Evolutionary conservation across 345 rosid genomes (phyloP), one percentile per base, ranked within the genome.

Genomic region (Cardamine resedifolia): DNA sequence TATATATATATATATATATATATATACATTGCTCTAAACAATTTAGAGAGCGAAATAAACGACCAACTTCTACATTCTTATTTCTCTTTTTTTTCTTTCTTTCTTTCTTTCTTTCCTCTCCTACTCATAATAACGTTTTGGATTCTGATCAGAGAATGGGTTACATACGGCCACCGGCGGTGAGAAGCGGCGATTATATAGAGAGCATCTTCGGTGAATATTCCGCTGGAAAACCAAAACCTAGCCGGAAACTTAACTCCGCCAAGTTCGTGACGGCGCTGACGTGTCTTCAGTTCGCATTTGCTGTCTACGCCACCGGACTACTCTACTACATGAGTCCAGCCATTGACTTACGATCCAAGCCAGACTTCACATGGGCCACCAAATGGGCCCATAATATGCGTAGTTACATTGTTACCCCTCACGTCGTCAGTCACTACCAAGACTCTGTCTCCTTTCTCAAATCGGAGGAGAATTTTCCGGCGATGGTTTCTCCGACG

Each of bases 291-390:
- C 99, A 95, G 60, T 83, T 95, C 52, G 85, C 86, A 2, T 91
- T 95, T 34, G 97, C 99, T 3, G 81, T 91, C 49, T 95, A 91
- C 72, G 99, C 97, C 38, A 95, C 97, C 9, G 84, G 87, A 75
- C 86, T 91, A 36, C 76, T 95, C 53, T 95, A 95, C 87, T 95
- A 79, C 83, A 88, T 91, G 96, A 84, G 96, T 66, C 99, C 96
- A 0, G 64, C 89, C 1, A 75, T 95, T 4, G 98, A 91, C 73
- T 85, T 95, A 26, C 71, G 84, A 64, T 72, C 96, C 50, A 88
- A 81, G 66, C 96, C 97, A 3, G 97, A 95, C 79, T 91, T 95
- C 74, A 34, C 89, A 1, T 90, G 99, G 99, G 96, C 99, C 23
- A 83, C 92, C 15, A 84, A 87, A 52, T 81, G 93, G 44, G 96